These are phyloP conservation scores for Ulota crispa DNA, from an alignment of 225 moss, liverwort and hornwort genomes.

Conservation along the genomic window DNA sequence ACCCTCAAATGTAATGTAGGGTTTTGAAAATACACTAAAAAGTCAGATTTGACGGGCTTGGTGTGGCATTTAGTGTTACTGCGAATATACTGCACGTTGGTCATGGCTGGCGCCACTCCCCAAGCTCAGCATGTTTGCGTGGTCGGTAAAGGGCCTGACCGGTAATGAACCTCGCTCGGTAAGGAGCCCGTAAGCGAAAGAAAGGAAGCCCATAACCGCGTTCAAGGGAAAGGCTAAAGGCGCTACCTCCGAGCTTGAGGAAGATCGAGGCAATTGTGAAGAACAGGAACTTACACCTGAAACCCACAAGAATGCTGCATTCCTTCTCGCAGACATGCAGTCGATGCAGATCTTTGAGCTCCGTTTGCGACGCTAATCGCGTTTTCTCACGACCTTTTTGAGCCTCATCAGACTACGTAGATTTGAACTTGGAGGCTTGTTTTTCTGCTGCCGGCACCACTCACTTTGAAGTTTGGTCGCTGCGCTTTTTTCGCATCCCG, in stretches of 20 bases:
- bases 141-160: neutral
- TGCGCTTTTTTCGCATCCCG: constrained; percentile 12
- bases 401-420: neutral
- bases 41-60: too few species aligned
- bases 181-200: neutral
- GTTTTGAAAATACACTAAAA: too few species aligned
- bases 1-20: too few species aligned
- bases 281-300: neutral
- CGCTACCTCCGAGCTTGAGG: neutral
- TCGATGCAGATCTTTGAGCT: neutral
- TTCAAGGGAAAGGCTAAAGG: neutral
- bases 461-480: neutral
- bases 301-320: neutral
- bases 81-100: too few species aligned
- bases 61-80: too few species aligned
- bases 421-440: neutral
- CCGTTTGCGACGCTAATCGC: neutral
- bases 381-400: neutral
- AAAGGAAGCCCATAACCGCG: neutral
- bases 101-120: too few species aligned
- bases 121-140: too few species aligned
- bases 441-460: neutral
- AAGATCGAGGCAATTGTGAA: neutral
- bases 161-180: neutral
- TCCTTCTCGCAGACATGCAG: neutral